Percentiles rank a stretch among this genome's conserved stretches.
Evolutionary conservation across 257 asterid genomes (phyloP).

Genomic region (Scutellaria barbata): DNA sequence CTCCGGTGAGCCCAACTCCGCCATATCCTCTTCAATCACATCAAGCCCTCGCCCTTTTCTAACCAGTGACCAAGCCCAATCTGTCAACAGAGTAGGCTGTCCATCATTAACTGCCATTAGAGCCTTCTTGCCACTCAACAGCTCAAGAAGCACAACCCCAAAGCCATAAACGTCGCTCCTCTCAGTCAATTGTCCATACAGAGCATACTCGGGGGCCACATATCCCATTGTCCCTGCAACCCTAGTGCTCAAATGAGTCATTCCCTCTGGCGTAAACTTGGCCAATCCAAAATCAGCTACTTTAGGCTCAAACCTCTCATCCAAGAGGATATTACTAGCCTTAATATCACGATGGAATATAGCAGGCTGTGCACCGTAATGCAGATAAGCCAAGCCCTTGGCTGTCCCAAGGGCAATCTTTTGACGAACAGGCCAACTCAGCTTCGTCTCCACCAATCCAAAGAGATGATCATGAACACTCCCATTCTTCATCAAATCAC

Average conservation of each 20-base stretch:
- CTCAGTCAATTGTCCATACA: conserved; percentile 83
- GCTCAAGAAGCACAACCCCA: conserved; percentile 87
- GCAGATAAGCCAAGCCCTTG: conserved; percentile 83
- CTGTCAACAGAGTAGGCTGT: conserved; percentile 66
- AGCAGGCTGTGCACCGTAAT: conserved; percentile 70
- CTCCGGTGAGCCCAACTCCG: conserved; percentile 59
- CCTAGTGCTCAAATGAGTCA: conserved; percentile 85
- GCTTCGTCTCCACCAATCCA: conserved; percentile 46
- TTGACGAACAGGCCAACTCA: conserved; percentile 83
- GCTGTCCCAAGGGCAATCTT: conserved; percentile 87
- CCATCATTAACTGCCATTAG: conserved; percentile 58
- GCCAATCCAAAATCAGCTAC: conserved; percentile 95
- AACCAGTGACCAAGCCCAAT: conserved; percentile 94
- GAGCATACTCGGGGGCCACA: conserved; percentile 91
- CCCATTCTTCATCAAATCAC: conserved; percentile 87
- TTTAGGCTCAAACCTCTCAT: conserved; percentile 78
- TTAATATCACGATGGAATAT: conserved; percentile 87
- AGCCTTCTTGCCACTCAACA: conserved; percentile 85
- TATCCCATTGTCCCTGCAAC: conserved; percentile 99
- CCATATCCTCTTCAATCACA: conserved; percentile 69
- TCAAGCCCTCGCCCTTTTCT: conserved; percentile 64
- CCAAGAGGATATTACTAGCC: conserved; percentile 84
- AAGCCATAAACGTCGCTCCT: conserved; percentile 92
- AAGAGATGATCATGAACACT: conserved; percentile 84
- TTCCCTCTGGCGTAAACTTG: conserved; percentile 77